These are phyloP conservation scores for Tolypocladium pustulatum DNA, from an alignment of 2,329 filamentous ascomycete species.

Conservation along the genomic window DNA sequence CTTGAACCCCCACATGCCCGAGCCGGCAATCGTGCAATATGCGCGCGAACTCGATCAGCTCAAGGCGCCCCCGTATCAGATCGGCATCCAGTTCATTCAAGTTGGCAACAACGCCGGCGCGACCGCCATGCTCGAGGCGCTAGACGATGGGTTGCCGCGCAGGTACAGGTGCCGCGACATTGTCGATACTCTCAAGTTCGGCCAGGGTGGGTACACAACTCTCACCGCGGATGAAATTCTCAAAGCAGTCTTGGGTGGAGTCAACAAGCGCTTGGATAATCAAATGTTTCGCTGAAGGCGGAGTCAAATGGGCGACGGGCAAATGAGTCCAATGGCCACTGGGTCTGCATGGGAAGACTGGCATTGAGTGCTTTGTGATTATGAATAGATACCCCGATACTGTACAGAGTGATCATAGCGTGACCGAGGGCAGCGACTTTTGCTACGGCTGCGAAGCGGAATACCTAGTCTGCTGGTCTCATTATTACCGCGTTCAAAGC, in stretches of 20 bases:
- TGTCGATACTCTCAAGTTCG: slow-evolving; percentile 80
- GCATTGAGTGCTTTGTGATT: not conserved
- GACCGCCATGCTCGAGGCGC: slow-evolving; percentile 49
- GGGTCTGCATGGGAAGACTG: not conserved
- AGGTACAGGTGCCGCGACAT: slow-evolving; percentile 62
- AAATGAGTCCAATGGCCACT: not conserved
- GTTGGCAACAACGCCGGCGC: slow-evolving; percentile 66
- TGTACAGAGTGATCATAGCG: not conserved
- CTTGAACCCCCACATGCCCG: slow-evolving; percentile 29
- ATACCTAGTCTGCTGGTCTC: not conserved
- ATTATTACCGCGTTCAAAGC: not conserved
- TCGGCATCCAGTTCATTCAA: slow-evolving; percentile 95
- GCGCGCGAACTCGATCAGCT: slow-evolving; percentile 62
- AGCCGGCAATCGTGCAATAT: slow-evolving; percentile 53
- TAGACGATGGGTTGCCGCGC: slow-evolving; percentile 61
- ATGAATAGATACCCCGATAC: not conserved
- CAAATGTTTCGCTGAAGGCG: not conserved
- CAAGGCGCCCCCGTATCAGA: slow-evolving; percentile 65
- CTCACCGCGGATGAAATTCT: slow-evolving; percentile 64
- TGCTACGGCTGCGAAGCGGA: not conserved
- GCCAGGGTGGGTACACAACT: slow-evolving; percentile 22
- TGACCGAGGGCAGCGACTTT: not conserved
- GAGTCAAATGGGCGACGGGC: not conserved
- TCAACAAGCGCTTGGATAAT: slow-evolving; percentile 40
- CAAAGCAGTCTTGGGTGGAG: slow-evolving; percentile 72